Conservation (phyloP, 1,139 yeast species). For the Pichia sp. region DNA sequence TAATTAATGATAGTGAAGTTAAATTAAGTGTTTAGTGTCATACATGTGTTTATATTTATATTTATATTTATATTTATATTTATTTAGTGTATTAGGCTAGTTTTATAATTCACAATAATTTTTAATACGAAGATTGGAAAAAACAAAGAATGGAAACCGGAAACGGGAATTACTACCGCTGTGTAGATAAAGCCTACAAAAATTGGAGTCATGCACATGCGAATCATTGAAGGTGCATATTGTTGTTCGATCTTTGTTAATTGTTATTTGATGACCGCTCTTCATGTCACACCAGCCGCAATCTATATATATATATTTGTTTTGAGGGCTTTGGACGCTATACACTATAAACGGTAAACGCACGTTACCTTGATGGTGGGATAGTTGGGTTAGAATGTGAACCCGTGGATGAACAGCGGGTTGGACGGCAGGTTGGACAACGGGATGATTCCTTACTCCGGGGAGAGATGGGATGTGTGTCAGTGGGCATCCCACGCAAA, state of each 20-base stretch:
- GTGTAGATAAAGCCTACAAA: too few relatives aligned
- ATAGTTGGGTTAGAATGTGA: too few relatives aligned
- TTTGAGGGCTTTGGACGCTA: too few relatives aligned
- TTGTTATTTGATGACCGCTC: background rate
- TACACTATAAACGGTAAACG: too few relatives aligned
- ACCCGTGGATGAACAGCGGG: background rate
- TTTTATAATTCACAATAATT: background rate
- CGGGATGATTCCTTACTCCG: background rate
- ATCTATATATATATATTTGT: too few relatives aligned
- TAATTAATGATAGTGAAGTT: conserved; percentile 58
- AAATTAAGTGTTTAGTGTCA: conserved; percentile 48
- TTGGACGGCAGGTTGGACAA: background rate
- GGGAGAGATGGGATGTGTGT: background rate
- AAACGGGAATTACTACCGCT: too few relatives aligned
- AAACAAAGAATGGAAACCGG: too few relatives aligned
- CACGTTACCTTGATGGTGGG: too few relatives aligned
- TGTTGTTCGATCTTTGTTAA: background rate
- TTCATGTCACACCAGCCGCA: too few relatives aligned
- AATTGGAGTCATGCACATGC: background rate
- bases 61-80: background rate
- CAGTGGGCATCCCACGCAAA: background rate
- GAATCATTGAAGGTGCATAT: background rate
- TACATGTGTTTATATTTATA: background rate
- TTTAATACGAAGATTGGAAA: too few relatives aligned
- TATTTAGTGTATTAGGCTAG: background rate